These are phyloP conservation scores for Cryphonectria naterciae DNA, from an alignment of 2,329 filamentous ascomycete genomes.

Conservation along the genomic window DNA sequence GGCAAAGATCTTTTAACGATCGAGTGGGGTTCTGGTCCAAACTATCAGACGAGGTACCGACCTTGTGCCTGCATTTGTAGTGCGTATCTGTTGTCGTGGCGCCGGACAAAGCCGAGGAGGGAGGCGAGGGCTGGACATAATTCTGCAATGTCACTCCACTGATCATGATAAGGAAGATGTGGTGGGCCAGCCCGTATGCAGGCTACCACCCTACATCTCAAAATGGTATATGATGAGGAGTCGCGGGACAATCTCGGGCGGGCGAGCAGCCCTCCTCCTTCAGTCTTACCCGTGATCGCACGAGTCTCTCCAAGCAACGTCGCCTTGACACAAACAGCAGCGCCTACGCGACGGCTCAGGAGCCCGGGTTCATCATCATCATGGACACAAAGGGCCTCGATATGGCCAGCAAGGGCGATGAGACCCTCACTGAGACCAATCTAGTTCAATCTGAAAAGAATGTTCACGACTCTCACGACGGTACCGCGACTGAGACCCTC, in stretches of 20 bases:
- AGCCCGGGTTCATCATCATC: background rate
- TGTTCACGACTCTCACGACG: constrained; percentile 7
- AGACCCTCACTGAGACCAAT: constrained; percentile 3
- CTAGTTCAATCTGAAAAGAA: constrained; percentile 13
- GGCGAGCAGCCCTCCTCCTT: background rate
- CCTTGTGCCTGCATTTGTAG: background rate
- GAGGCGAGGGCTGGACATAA: background rate
- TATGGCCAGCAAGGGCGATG: constrained; percentile 13
- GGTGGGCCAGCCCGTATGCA: background rate
- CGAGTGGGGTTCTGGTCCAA: background rate
- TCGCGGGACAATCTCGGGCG: background rate
- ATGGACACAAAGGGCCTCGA: constrained; percentile 19
- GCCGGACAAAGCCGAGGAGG: background rate
- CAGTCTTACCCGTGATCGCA: background rate
- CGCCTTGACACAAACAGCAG: background rate
- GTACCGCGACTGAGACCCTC: constrained; percentile 20
- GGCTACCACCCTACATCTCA: background rate
- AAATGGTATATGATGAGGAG: background rate
- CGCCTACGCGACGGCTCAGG: background rate
- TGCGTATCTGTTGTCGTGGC: background rate
- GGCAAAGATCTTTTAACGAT: background rate
- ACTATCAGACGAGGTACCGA: background rate
- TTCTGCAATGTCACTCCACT: constrained; percentile 1
- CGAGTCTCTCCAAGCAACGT: background rate
- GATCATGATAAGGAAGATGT: background rate